phyloP scores from a whole-genome alignment of 2,329 filamentous ascomycete genomes.

The Juglanconis sp. region DNA sequence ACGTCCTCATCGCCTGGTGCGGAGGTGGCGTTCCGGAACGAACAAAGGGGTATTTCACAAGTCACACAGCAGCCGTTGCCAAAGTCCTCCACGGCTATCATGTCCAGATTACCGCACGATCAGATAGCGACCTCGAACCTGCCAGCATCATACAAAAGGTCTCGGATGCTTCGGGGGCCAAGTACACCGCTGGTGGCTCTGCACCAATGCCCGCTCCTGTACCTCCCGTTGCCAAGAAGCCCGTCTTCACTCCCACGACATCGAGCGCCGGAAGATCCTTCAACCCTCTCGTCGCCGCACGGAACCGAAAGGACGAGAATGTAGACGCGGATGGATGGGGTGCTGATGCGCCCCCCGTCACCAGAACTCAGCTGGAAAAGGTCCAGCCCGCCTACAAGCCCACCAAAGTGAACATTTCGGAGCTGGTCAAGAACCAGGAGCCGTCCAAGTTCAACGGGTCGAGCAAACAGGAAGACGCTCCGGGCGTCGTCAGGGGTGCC shows the following conservation, averaged over 20 bases:
- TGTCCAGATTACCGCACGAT: conserved; percentile 93
- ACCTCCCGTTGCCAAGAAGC: conserved; percentile 82
- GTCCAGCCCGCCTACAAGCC: conserved; percentile 91
- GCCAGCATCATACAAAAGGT: conserved; percentile 91
- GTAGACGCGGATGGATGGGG: conserved; percentile 92
- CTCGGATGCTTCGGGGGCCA: conserved; percentile 87
- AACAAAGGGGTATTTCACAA: conserved; percentile 98
- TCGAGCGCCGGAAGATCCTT: conserved; percentile 49
- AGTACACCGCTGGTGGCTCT: conserved; percentile 74
- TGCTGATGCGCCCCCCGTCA: conserved; percentile 85
- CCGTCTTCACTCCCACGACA: conserved; percentile 79
- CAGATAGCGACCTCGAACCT: conserved; percentile 81
- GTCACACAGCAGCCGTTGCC: conserved; percentile 82
- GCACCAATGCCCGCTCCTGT: conserved; percentile 54
- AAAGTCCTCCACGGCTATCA: conserved; percentile 96
- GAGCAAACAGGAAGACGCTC: conserved; percentile 41
- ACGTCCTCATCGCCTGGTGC: conserved; percentile 92
- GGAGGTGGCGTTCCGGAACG: conserved; percentile 97
- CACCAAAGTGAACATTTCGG: conserved; percentile 89
- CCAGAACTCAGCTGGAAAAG: conserved; percentile 83
- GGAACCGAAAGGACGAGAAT: conserved; percentile 56
- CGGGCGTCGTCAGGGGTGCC: conserved; percentile 74
- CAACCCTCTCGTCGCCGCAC: conserved; percentile 66
- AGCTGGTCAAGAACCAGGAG: conserved; percentile 69
- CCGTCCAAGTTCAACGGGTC: conserved; percentile 58